These are phyloP conservation scores for Pythium scleroteichum DNA, from an alignment of 352 stramenopile genomes.

Conservation along the genomic window DNA sequence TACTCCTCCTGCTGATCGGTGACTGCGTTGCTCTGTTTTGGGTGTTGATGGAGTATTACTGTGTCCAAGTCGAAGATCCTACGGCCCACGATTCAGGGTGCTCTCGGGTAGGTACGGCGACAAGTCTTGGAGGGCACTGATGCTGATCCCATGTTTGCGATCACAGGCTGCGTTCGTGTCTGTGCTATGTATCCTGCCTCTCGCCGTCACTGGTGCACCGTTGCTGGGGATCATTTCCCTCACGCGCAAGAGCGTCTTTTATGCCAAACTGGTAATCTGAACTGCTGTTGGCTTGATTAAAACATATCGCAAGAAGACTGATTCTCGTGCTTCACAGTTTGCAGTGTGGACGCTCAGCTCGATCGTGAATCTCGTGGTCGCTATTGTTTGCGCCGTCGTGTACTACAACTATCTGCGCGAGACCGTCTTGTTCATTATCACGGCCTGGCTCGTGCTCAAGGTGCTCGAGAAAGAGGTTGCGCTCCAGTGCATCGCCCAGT, in stretches of 20 bases:
- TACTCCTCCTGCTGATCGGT: constrained; percentile 66
- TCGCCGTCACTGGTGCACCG: constrained; percentile 56
- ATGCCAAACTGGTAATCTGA: constrained; percentile 54
- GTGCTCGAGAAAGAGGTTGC: constrained; percentile 69
- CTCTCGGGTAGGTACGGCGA: constrained; percentile 53
- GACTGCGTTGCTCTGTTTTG: constrained; percentile 71
- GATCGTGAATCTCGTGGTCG: constrained; percentile 69
- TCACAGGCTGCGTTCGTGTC: constrained; percentile 57
- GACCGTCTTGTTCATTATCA: constrained; percentile 60
- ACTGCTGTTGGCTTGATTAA: no score
- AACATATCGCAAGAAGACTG: no score
- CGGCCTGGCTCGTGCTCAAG: constrained; percentile 60
- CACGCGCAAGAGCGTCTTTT: constrained; percentile 71
- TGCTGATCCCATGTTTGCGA: neutral
- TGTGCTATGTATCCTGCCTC: constrained; percentile 60
- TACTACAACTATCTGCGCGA: constrained; percentile 74
- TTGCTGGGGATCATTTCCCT: constrained; percentile 74
- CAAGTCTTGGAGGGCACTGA: neutral
- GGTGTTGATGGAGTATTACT: constrained; percentile 86
- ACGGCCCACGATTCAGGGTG: constrained; percentile 70
- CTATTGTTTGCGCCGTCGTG: constrained; percentile 52
- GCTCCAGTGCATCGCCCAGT: constrained; percentile 76
- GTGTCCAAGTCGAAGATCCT: constrained; percentile 82
- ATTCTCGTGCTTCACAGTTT: constrained; percentile 27
- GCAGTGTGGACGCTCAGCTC: constrained; percentile 71